These are phyloP conservation scores for Oryza rufipogon DNA, from an alignment of 176 grass and related monocot genomes.

Conservation along the genomic window DNA sequence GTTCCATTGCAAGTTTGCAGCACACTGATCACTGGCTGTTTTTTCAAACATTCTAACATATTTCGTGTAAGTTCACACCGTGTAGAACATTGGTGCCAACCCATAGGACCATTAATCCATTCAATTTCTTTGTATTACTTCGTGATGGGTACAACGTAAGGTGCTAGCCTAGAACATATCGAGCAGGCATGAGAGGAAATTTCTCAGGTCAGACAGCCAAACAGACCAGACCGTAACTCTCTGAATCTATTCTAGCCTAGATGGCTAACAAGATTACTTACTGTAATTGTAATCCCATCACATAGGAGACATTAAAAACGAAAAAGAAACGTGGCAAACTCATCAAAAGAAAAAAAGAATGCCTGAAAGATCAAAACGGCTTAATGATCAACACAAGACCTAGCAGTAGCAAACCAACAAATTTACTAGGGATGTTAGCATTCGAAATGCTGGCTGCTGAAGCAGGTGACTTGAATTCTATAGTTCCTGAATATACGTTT, in stretches of 20 bases:
- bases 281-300: background rate
- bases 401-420: slow-evolving; percentile 32
- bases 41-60: background rate
- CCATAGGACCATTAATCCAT: background rate
- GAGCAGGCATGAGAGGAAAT: background rate
- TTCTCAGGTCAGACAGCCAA: background rate
- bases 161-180: background rate
- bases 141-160: background rate
- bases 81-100: background rate
- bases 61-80: background rate
- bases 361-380: slow-evolving; percentile 32
- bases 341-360: no score
- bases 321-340: background rate
- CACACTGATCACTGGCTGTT: no score
- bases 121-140: background rate
- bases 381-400: slow-evolving; percentile 48
- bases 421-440: slow-evolving; percentile 12
- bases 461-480: slow-evolving; percentile 65
- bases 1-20: no score
- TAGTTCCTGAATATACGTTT: slow-evolving; percentile 67
- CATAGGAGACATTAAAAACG: background rate
- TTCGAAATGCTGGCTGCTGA: slow-evolving; percentile 31
- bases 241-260: slow-evolving; percentile 6
- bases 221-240: background rate
- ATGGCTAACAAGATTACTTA: slow-evolving; percentile 26